Conservation (phyloP, 2,329 filamentous ascomycete genomes). For the Chaetomium sp. region DNA sequence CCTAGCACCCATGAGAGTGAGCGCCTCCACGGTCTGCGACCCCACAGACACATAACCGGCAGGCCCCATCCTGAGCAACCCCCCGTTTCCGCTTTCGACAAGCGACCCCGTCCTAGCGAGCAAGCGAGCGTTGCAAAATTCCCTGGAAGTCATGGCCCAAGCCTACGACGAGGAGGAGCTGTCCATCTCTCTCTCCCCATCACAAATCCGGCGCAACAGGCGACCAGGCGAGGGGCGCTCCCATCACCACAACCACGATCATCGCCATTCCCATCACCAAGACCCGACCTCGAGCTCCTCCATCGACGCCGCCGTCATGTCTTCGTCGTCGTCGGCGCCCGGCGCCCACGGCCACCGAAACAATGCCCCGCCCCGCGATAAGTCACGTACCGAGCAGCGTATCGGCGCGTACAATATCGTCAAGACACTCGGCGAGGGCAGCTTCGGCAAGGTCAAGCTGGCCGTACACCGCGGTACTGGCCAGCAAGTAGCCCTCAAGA, state of each 20-base stretch:
- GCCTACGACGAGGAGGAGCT: slow-evolving; percentile 68
- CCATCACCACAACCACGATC: background rate
- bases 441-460: slow-evolving; percentile 97
- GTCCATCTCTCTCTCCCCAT: slow-evolving; percentile 65
- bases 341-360: slow-evolving; percentile 19
- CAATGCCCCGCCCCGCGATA: slow-evolving; percentile 33
- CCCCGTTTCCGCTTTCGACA: too few relatives aligned
- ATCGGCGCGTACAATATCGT: slow-evolving; percentile 89
- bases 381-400: slow-evolving; percentile 66
- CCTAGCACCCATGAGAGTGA: too few relatives aligned
- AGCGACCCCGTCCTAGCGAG: background rate
- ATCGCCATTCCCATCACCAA: background rate
- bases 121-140: background rate
- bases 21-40: too few relatives aligned
- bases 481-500: slow-evolving; percentile 95
- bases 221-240: slow-evolving; percentile 18
- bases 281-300: slow-evolving; percentile 9
- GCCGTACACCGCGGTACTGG: slow-evolving; percentile 87
- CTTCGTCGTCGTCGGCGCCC: slow-evolving; percentile 17
- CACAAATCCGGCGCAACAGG: slow-evolving; percentile 53
- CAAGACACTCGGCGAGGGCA: slow-evolving; percentile 88
- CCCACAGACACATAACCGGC: too few relatives aligned
- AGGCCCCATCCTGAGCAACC: too few relatives aligned
- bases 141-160: slow-evolving; percentile 17
- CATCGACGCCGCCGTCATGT: slow-evolving; percentile 31